Evolutionary conservation across 768 basidiomycete genomes (phyloP).

Genomic region (Polyporus arcularius): DNA sequence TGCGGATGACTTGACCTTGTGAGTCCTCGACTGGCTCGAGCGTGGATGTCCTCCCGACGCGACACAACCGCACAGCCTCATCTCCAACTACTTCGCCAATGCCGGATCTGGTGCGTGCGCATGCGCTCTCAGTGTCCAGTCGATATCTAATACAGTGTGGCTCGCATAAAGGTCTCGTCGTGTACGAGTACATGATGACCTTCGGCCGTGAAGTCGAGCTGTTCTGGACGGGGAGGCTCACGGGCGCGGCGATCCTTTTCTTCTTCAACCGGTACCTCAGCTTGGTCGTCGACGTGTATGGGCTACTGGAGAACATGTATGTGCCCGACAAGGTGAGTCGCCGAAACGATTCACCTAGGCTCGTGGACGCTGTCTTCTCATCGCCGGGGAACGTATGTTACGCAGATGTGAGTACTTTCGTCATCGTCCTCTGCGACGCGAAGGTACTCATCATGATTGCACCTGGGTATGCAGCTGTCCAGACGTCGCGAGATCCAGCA

Average conservation of each 20-base stretch:
- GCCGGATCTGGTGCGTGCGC: background rate
- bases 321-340: background rate
- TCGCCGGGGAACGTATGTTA: background rate
- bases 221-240: constrained; percentile 10
- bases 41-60: background rate
- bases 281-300: background rate
- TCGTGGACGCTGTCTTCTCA: background rate
- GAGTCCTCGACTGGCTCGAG: background rate
- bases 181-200: constrained; percentile 12
- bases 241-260: constrained; percentile 10
- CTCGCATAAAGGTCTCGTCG: background rate
- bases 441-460: too few species aligned
- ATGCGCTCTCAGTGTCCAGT: background rate
- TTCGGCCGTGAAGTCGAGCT: constrained; percentile 7
- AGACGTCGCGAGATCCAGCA: background rate
- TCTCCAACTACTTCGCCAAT: background rate
- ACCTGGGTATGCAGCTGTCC: background rate
- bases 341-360: background rate
- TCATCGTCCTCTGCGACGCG: too few species aligned
- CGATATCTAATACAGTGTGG: background rate
- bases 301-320: background rate
- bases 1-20: background rate
- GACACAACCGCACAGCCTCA: background rate
- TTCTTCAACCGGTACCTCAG: constrained; percentile 7
- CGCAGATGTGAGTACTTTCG: background rate